Evolutionary conservation across 768 basidiomycete species (phyloP).

Genomic region (Tubosaeta sp.): DNA sequence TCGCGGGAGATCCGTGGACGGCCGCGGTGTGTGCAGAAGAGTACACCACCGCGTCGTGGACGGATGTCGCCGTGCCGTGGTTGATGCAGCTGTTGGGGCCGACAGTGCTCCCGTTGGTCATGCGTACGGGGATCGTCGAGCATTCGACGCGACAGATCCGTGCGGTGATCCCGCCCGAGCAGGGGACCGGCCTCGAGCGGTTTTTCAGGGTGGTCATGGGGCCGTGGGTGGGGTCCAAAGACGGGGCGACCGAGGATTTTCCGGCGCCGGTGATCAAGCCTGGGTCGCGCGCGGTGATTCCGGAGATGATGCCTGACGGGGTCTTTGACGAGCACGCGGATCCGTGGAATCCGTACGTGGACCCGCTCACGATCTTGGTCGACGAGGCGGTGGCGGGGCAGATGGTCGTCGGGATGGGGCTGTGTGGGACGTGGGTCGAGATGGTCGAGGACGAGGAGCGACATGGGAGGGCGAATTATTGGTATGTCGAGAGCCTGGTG

Average conservation of each 20-base stretch:
- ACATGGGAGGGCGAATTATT: slow-evolving; percentile 32
- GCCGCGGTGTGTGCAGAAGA: slow-evolving; percentile 21
- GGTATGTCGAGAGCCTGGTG: slow-evolving; percentile 55
- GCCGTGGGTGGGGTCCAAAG: slow-evolving; percentile 36
- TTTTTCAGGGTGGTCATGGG: slow-evolving; percentile 47
- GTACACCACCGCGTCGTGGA: slow-evolving; percentile 28
- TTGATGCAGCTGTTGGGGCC: slow-evolving; percentile 49
- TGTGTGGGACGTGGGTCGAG: slow-evolving; percentile 35
- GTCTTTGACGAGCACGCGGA: slow-evolving; percentile 3
- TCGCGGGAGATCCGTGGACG: slow-evolving; percentile 23
- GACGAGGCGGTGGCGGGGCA: slow-evolving; percentile 9
- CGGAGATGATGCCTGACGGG: not conserved
- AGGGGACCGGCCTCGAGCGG: no score
- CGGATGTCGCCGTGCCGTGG: slow-evolving; percentile 20
- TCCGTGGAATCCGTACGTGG: slow-evolving; percentile 37
- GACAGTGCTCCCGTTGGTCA: slow-evolving; percentile 52
- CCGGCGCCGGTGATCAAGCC: slow-evolving; percentile 29
- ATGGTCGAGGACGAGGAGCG: slow-evolving; percentile 12
- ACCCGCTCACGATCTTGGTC: slow-evolving; percentile 29
- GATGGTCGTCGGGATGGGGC: slow-evolving; percentile 28
- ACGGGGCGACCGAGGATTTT: slow-evolving; percentile 24
- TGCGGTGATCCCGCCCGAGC: slow-evolving; percentile 31
- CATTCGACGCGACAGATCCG: slow-evolving; percentile 56
- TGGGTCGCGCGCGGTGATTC: slow-evolving; percentile 22
- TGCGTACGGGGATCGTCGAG: slow-evolving; percentile 61